Evolutionary conservation across 2,329 filamentous ascomycete genomes (phyloP).

Genomic region (Xylariaceae sp.): DNA sequence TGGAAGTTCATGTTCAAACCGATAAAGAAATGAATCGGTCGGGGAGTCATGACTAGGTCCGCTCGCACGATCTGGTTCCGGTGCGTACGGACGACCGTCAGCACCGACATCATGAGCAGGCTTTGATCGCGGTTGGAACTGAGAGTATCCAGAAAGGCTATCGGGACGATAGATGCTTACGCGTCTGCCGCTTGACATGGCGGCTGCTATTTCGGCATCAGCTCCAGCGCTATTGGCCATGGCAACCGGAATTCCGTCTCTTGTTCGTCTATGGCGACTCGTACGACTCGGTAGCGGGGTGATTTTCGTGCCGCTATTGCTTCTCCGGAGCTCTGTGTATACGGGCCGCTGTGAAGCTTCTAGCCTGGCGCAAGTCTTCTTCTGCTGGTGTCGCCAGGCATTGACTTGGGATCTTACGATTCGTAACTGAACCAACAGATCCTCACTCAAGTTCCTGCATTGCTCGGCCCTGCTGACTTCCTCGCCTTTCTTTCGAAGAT

Average conservation of each 20-base stretch:
- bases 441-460: conserved; percentile 23
- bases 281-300: conserved; percentile 10
- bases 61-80: conserved; percentile 9
- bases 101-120: not conserved
- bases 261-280: conserved; percentile 19
- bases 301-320: conserved; percentile 8
- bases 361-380: not conserved
- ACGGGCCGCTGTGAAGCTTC: conserved; percentile 4
- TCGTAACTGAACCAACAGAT: conserved; percentile 21
- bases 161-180: conserved; percentile 28
- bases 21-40: conserved; percentile 16
- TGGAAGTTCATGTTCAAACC: conserved; percentile 14
- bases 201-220: conserved; percentile 20
- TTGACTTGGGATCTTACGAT: conserved; percentile 18
- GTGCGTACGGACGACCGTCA: conserved; percentile 6
- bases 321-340: conserved; percentile 22
- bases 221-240: conserved; percentile 19
- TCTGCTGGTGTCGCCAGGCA: conserved; percentile 20
- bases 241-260: conserved; percentile 27
- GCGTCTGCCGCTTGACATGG: conserved; percentile 9
- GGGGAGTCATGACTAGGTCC: conserved; percentile 9
- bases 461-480: conserved; percentile 15
- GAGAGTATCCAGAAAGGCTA: conserved; percentile 21
- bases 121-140: conserved; percentile 1
- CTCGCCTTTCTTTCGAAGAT: conserved; percentile 22